Percentiles rank a stretch among this genome's conserved stretches.
Evolutionary conservation across 1,284 basidiomycete species (phyloP).

Genomic region (Athelia psychrophila): DNA sequence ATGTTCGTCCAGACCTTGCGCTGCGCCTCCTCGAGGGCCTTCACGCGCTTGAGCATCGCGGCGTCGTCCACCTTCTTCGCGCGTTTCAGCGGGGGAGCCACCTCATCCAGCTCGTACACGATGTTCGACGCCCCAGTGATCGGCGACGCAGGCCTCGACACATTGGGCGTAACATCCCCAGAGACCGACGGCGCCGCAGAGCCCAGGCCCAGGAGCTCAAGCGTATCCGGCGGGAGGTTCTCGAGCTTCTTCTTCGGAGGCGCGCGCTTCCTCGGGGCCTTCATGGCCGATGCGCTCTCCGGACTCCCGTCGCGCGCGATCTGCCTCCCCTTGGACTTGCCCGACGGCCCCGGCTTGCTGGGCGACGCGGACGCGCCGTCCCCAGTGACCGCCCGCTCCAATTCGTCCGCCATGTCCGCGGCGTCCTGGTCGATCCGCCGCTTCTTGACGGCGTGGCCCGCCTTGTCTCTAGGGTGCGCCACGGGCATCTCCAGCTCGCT

Average conservation of each 20-base stretch:
- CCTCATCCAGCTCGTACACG: constrained; percentile 70
- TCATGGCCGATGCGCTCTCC: constrained; percentile 40
- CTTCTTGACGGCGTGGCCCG: constrained; percentile 44
- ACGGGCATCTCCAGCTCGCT: constrained; percentile 41
- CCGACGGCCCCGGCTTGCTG: constrained; percentile 9
- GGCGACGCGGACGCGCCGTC: constrained; percentile 17
- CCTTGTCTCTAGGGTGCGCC: constrained; percentile 18
- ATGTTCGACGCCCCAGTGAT: constrained; percentile 48
- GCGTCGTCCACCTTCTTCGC: constrained; percentile 74
- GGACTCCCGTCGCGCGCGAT: constrained; percentile 38
- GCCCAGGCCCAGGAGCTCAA: constrained; percentile 45
- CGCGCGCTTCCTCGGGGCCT: constrained; percentile 33
- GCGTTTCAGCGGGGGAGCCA: constrained; percentile 62
- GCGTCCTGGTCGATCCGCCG: constrained; percentile 36
- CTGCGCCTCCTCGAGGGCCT: constrained; percentile 79
- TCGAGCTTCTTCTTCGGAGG: constrained; percentile 46
- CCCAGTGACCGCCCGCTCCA: constrained; percentile 33
- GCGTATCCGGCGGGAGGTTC: constrained; percentile 9
- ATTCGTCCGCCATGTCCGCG: constrained; percentile 32
- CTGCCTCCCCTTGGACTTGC: constrained; percentile 40
- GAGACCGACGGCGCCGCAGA: constrained; percentile 57
- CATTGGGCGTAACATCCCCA: constrained; percentile 53
- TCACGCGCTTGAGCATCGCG: constrained; percentile 70
- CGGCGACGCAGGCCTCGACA: constrained; percentile 63
- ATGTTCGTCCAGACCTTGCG: constrained; percentile 86